phyloP scores from a whole-genome alignment of 2,329 filamentous ascomycete species.

The Lomentospora prolificans region DNA sequence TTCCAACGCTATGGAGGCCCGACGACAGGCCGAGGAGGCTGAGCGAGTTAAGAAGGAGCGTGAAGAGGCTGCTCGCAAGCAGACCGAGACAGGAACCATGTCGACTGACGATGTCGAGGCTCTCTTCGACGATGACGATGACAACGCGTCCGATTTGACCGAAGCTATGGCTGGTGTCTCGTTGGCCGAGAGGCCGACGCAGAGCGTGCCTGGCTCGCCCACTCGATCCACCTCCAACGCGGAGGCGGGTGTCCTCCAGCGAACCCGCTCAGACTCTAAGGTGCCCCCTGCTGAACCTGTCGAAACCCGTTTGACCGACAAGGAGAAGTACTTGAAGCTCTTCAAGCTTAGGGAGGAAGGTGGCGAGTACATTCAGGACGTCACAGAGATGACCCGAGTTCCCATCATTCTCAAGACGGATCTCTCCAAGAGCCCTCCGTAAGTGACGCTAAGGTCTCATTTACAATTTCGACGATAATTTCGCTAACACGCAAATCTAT shows the following conservation, averaged over 20 bases:
- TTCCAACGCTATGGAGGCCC: slow-evolving; percentile 65
- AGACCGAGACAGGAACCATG: slow-evolving; percentile 90
- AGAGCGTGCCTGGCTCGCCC: slow-evolving; percentile 90
- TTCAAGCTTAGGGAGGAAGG: slow-evolving; percentile 87
- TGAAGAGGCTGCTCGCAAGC: slow-evolving; percentile 83
- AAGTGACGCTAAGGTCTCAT: too few species aligned
- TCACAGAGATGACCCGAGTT: slow-evolving; percentile 93
- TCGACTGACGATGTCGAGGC: slow-evolving; percentile 88
- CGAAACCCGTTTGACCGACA: slow-evolving; percentile 76
- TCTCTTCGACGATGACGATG: slow-evolving; percentile 90
- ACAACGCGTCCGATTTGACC: slow-evolving; percentile 79
- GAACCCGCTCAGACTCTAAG: slow-evolving; percentile 90
- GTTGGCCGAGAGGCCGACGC: slow-evolving; percentile 77
- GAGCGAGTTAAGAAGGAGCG: slow-evolving; percentile 74
- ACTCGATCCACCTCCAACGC: slow-evolving; percentile 61
- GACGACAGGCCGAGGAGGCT: slow-evolving; percentile 71
- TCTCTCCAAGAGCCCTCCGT: slow-evolving; percentile 97
- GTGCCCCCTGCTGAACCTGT: slow-evolving; percentile 64
- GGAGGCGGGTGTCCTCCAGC: slow-evolving; percentile 49
- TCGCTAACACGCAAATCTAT: slow-evolving; percentile 24
- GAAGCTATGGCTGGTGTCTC: slow-evolving; percentile 88
- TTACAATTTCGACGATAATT: background rate
- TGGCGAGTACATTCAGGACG: slow-evolving; percentile 95
- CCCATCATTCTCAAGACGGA: slow-evolving; percentile 99
- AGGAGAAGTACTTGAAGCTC: slow-evolving; percentile 89